phyloP scores from a whole-genome alignment of 495 filamentous ascomycete species.

The Cairneyella variabilis region DNA sequence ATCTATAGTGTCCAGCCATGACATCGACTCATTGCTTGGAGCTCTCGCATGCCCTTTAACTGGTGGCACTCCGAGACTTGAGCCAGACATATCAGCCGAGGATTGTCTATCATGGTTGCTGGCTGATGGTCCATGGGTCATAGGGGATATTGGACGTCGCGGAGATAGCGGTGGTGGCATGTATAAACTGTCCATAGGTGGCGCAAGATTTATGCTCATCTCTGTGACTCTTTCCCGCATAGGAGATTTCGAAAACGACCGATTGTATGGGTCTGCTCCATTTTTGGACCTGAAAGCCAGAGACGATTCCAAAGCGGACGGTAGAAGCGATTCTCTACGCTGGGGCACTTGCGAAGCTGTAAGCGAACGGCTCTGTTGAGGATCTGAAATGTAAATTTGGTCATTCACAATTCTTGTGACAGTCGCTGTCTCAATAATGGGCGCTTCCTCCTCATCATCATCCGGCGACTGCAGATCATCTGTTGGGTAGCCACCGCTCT shows the following conservation, averaged over 20 bases:
- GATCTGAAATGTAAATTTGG: conserved; percentile 19
- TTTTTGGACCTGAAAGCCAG: conserved; percentile 23
- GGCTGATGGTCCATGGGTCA: conserved; percentile 32
- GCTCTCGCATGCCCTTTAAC: conserved; percentile 46
- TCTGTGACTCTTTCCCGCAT: conserved; percentile 36
- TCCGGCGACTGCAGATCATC: conserved; percentile 47
- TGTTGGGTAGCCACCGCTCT: conserved; percentile 60
- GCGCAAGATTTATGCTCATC: conserved; percentile 32
- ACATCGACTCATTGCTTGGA: conserved; percentile 72
- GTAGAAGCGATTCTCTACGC: conserved; percentile 28
- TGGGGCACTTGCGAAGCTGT: conserved; percentile 29
- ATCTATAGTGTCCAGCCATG: conserved; percentile 96
- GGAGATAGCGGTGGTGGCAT: conserved; percentile 69
- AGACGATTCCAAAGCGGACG: conserved; percentile 22
- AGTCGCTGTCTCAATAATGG: conserved; percentile 42
- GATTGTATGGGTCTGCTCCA: conserved; percentile 31
- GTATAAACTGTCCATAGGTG: conserved; percentile 43
- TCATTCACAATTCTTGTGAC: conserved; percentile 37
- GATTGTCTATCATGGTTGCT: conserved; percentile 35
- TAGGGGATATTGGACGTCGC: conserved; percentile 42
- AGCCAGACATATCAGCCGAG: conserved; percentile 35
- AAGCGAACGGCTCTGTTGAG: conserved; percentile 31
- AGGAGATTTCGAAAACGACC: conserved; percentile 43
- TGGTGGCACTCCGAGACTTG: conserved; percentile 13
- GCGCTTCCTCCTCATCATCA: conserved; percentile 41